A percentile compares a stretch with the other conserved stretches of the same genome.
phyloP scores from a whole-genome alignment of 805 yeast species.

The Lipomyces mesembrius region DNA sequence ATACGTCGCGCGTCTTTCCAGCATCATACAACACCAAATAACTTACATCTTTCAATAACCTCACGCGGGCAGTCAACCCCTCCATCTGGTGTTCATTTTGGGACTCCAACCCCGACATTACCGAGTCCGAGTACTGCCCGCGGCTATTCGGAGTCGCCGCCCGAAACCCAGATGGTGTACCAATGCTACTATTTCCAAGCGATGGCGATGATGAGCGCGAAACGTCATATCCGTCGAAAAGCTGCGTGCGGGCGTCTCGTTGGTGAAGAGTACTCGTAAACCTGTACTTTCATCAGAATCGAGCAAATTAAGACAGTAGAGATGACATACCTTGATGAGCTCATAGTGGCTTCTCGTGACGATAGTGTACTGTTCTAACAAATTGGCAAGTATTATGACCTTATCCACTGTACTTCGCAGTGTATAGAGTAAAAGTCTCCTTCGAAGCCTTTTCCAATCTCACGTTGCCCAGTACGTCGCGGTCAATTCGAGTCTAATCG shows the following conservation, averaged over 20 bases:
- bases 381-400: not conserved
- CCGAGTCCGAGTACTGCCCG: constrained; percentile 54
- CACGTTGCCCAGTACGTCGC: not conserved
- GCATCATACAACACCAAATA: not conserved
- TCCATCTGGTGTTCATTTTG: constrained; percentile 66
- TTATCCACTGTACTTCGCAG: not conserved
- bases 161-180: constrained; percentile 30
- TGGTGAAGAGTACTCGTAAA: constrained; percentile 39
- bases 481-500: not conserved
- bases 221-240: constrained; percentile 43
- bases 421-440: not conserved
- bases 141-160: constrained; percentile 41
- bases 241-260: constrained; percentile 48
- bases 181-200: constrained; percentile 18
- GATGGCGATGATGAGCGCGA: constrained; percentile 31
- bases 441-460: not conserved
- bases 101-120: constrained; percentile 64
- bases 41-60: constrained; percentile 56
- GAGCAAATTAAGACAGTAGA: not conserved
- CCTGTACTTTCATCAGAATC: constrained; percentile 1
- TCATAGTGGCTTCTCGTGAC: not conserved
- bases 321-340: constrained; percentile 17
- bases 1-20: not conserved
- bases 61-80: constrained; percentile 59
- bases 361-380: no score